Evolutionary conservation across 2,329 filamentous ascomycete species (phyloP), one percentile per base, ranked within the genome.

Genomic region (Metarhizium robertsii): DNA sequence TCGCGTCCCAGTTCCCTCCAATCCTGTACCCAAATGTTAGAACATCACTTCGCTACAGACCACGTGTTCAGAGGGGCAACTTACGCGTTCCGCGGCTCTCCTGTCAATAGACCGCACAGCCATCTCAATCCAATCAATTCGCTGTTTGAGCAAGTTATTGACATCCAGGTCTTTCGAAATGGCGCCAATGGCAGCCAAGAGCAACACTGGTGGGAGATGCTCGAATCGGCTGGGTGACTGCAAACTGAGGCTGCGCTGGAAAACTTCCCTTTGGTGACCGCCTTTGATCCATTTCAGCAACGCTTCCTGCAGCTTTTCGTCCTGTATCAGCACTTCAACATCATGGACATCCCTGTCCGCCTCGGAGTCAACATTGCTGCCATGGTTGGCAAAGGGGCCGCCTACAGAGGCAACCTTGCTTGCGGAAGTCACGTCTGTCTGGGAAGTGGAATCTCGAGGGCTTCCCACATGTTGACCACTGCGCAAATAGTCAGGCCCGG

Each of bases 281-380:
- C 79, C 79, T 68, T 88, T 84, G 55, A 87, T 79, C 84, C 84
- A 87, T 58, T 80, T 79, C 55, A 87, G 77, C 66, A 85, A 77
- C 46, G 81, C 85, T 53, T 81, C 78, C 63, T 87, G 84, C 55
- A 79, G 78, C 40, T 80, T 78, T 25, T 80, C 81, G 34, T 79
- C 76, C 40, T 78, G 75, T 71, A 94, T 83, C 47, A 84, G 72
- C 51, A 75, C 70, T 52, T 84, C 82, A 57, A 92, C 84, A 29
- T 76, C 72, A 18, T 80, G 76, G 25, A 83, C 71, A 63, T 90
- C 85, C 47, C 73, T 46, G 46, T 58, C 56, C 7, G 65, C 64
- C 50, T 71, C 70, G 4, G 65, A 61, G 46, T 72, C 70, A 4
- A 60, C 62, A 61, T 70, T 65, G 61, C 58, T 68, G 60, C 69